Base-by-base conservation (phyloP, 768 basidiomycete genomes). In the Ramaria sp. region DNA sequence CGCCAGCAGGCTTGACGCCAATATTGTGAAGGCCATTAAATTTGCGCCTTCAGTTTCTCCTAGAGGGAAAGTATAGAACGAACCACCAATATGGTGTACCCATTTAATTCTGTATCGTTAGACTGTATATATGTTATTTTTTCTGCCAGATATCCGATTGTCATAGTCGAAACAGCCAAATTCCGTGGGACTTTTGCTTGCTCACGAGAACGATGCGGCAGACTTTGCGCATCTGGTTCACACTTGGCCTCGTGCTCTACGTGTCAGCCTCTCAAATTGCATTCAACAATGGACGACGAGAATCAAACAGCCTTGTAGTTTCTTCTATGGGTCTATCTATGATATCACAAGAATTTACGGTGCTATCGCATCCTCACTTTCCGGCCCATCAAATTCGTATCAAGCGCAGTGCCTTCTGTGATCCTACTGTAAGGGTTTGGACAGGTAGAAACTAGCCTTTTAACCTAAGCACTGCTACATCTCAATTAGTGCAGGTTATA, bases 401-500 rank as follows among this genome's bases (percentile, higher is more conserved):
- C 64, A 76, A 74, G 62, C 63, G 66, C 44, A 63, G 65, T 2
- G 59, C 67, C 41, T 75, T 72, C 63, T 76, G 75, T 59, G 73
- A 77, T 58, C 69, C 67, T 8, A 63, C 64, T 24, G 73, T 70
- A 43, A 58, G 60, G 59, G 53, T 48, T 48, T 52, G 51, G 51
- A 41, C 51, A 39, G 51, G 51, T 52, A 24, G 13, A 24, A 47
- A 34, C 1, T 6, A 24, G 25, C 28, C 51, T 47, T 50, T 36
- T 24, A 16, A 32, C 18, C 24, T 41, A 48, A 18, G 28, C 27
- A 41, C 42, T 42, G 12, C 20, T 44, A 28, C 27, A 4, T 42
- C 27, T 27, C 24, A 16, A 41, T 22, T 18, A 41, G 18, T 67
- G 74, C 0, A 85, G 79, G 62, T 82, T 84, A 84, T 59, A 81